These are phyloP conservation scores for Mycosphaerella sp. DNA, from an alignment of 2,329 filamentous ascomycete genomes.

Conservation along the genomic window DNA sequence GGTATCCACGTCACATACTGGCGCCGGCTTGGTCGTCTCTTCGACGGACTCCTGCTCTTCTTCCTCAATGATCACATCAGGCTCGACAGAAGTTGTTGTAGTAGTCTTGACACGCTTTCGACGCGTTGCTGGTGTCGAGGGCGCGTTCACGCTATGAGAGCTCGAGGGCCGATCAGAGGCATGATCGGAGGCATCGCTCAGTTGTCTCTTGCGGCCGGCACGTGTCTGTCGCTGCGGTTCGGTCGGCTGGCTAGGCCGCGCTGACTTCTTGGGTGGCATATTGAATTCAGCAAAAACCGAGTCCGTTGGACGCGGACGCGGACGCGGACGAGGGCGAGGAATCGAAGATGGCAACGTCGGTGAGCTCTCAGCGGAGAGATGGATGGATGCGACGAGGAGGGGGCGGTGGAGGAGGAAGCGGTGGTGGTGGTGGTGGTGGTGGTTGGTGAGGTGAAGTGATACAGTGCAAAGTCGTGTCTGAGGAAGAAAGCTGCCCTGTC, in stretches of 20 bases:
- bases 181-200: constrained; percentile 26
- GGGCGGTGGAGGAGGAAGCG: too few relatives aligned
- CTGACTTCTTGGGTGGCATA: constrained; percentile 27
- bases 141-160: constrained; percentile 16
- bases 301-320: too few relatives aligned
- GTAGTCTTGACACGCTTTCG: constrained; percentile 20
- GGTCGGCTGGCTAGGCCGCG: constrained; percentile 16
- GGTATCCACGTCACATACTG: constrained; percentile 10
- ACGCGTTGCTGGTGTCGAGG: constrained; percentile 23
- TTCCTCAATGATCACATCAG: constrained; percentile 27
- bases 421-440: too few relatives aligned
- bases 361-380: too few relatives aligned
- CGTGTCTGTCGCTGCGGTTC: constrained; percentile 19
- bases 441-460: too few relatives aligned
- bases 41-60: constrained; percentile 19
- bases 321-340: too few relatives aligned
- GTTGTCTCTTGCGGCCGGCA: constrained; percentile 24
- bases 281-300: neutral
- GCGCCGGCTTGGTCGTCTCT: neutral
- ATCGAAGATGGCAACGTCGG: too few relatives aligned
- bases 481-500: too few relatives aligned
- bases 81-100: constrained; percentile 21
- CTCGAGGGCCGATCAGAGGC: constrained; percentile 22
- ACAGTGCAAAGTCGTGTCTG: too few relatives aligned
- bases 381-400: too few relatives aligned